Evolutionary conservation across 108 stramenopile species (phyloP).

Genomic region (Skeletonema marinoi): DNA sequence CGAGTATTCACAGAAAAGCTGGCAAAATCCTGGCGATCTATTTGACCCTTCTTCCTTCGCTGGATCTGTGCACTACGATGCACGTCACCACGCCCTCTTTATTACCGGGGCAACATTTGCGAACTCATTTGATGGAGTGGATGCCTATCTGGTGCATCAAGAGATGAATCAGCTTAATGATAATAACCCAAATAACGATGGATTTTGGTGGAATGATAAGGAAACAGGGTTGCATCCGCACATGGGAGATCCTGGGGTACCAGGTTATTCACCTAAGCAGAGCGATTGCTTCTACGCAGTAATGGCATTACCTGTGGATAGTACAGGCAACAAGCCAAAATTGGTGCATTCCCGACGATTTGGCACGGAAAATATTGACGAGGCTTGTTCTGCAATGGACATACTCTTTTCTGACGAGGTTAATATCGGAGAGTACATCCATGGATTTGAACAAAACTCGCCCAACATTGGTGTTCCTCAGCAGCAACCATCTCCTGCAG

Average conservation of each 20-base stretch:
- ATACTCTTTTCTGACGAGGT: conserved; percentile 14
- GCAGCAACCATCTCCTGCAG: conserved; percentile 1
- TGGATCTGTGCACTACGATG: conserved; percentile 52
- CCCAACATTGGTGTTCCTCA: not conserved
- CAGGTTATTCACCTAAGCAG: conserved; percentile 5
- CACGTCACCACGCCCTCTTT: conserved; percentile 48
- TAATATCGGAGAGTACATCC: not conserved
- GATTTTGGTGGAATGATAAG: conserved; percentile 31
- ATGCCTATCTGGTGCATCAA: conserved; percentile 10
- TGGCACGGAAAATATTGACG: conserved; percentile 9
- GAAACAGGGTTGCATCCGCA: conserved; percentile 19
- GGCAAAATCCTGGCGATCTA: not conserved
- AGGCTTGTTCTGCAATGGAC: conserved; percentile 45
- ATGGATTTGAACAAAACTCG: not conserved
- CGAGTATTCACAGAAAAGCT: conserved; percentile 2
- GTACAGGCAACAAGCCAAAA: not conserved
- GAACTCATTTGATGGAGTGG: conserved; percentile 35
- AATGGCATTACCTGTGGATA: conserved; percentile 23
- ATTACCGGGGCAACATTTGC: conserved; percentile 50
- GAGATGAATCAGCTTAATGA: conserved; percentile 1
- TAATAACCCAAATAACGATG: not conserved
- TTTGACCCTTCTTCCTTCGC: conserved; percentile 46
- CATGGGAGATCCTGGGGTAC: conserved; percentile 25
- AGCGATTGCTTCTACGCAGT: conserved; percentile 50
- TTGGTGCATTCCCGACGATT: conserved; percentile 43